phyloP scores from a whole-genome alignment of 805 yeast genomes.

The Lipomyces kockii region DNA sequence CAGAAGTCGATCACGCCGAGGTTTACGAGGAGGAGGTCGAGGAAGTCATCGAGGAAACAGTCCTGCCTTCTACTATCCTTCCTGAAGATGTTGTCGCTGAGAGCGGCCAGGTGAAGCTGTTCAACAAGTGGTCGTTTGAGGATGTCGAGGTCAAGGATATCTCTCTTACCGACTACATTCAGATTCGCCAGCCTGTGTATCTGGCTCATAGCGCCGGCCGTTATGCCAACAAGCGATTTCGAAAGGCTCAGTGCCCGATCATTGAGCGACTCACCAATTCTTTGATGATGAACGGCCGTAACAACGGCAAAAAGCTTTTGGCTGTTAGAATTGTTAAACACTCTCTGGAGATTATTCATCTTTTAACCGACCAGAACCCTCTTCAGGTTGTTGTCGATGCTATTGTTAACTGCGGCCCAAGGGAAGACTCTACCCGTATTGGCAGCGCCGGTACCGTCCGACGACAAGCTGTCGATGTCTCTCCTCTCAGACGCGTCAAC shows the following conservation, averaged over 20 bases:
- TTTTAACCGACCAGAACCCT: conserved; percentile 99
- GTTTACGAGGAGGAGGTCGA: conserved; percentile 29
- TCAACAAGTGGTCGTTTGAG: conserved; percentile 99
- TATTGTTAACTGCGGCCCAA: conserved; percentile 99
- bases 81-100: conserved; percentile 97
- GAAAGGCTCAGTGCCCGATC: conserved; percentile 99
- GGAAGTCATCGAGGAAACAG: conserved; percentile 25
- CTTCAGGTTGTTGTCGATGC: conserved; percentile 99
- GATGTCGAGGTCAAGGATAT: conserved; percentile 97
- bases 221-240: conserved; percentile 99
- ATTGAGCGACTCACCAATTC: conserved; percentile 99
- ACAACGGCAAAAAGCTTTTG: conserved; percentile 99
- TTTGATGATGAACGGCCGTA: conserved; percentile 99
- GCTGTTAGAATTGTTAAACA: conserved; percentile 99
- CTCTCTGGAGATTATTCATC: conserved; percentile 96
- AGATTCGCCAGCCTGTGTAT: conserved; percentile 96
- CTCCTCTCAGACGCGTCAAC: conserved; percentile 99
- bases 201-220: conserved; percentile 99
- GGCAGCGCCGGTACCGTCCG: conserved; percentile 99
- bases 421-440: conserved; percentile 99
- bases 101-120: conserved; percentile 93
- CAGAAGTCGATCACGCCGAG: conserved; percentile 23
- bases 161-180: conserved; percentile 97
- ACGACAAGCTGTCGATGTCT: conserved; percentile 99
- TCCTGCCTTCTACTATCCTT: conserved; percentile 70